Evolutionary conservation across 768 basidiomycete genomes (phyloP), one percentile per base, ranked within the genome.

Genomic region (Stropharia rugosoannulata): DNA sequence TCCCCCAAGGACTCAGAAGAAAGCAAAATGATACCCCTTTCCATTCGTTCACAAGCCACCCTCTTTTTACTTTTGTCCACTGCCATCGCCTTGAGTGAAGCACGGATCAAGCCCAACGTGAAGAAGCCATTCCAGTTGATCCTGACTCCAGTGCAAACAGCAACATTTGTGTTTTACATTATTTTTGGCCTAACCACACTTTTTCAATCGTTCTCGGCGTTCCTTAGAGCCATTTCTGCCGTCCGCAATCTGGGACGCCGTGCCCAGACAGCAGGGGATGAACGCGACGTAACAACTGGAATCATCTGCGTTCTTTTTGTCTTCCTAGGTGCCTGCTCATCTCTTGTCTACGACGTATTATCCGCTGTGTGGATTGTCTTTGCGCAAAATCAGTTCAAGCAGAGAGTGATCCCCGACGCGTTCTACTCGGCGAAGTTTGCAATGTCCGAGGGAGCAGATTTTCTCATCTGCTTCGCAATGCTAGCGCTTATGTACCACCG

Each of bases 91-190:
- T 39, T 51, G n/a, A 39, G 49, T 40, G 37, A 51, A 27, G 49
- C 49, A 8, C 49, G 49, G 27, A 5, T 41, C 16, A 12, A 36
- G 6, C 49, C 39, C 16, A 3, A 10, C 39, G 29, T 22, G 39
- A 51, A 51, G 39, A 51, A 51, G 39, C 38, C 39, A 15, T 51
- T 51, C 37, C 49, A 51, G 49, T 27, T 51, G 22, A 51, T 41
- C 16, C 39, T 51, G 22, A 39, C 36, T 13, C 49, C 38, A 25
- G 41, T 51, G 38, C 49, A 51, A 16, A 18, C 49, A 19, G 49
- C 49, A 39, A 51, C 39, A 8, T 51, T 51, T 39, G 49, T 16
- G 49, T 51, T 51, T 39, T 51, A 51, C 39, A 51, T 51, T 39
- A 51, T 51, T 27, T 51, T 51, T 25, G 49, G 49, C 37, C 37